Conservation (phyloP, 805 yeast species). For the Priceomyces haplophilus region DNA sequence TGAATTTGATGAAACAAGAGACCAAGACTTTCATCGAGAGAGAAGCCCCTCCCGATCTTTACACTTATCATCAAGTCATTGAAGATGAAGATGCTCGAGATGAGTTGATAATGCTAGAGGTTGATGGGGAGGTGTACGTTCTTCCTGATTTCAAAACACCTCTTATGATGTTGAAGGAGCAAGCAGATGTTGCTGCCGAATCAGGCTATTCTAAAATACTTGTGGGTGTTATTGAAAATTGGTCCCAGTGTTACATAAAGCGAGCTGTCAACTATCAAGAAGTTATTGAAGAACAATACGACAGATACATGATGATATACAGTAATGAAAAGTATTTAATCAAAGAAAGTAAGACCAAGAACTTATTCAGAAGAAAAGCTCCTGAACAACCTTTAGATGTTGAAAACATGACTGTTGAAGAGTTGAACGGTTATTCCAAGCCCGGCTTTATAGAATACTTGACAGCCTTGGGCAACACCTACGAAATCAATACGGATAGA, state of each 20-base stretch:
- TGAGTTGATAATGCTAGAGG: slow-evolving; percentile 28
- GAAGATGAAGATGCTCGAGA: slow-evolving; percentile 39
- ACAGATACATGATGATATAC: slow-evolving; percentile 40
- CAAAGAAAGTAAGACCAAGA: slow-evolving; percentile 44
- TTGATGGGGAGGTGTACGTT: slow-evolving; percentile 50
- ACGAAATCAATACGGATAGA: slow-evolving; percentile 68
- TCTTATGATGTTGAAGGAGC: slow-evolving; percentile 82
- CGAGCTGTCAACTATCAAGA: slow-evolving; percentile 64
- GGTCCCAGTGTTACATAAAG: slow-evolving; percentile 55
- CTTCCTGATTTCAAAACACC: slow-evolving; percentile 77
- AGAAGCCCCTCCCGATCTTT: slow-evolving; percentile 68
- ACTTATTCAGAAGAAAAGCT: slow-evolving; percentile 26
- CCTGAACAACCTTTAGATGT: slow-evolving; percentile 23
- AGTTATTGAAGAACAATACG: slow-evolving; percentile 46
- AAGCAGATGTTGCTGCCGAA: slow-evolving; percentile 82
- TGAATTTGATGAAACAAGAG: slow-evolving; percentile 64
- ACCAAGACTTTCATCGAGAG: slow-evolving; percentile 61
- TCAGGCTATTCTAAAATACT: slow-evolving; percentile 78
- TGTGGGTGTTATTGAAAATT: slow-evolving; percentile 72
- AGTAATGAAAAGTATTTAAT: slow-evolving; percentile 36
- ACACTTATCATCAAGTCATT: slow-evolving; percentile 49
- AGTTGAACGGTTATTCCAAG: slow-evolving; percentile 35
- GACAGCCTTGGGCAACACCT: slow-evolving; percentile 82
- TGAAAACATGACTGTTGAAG: slow-evolving; percentile 40
- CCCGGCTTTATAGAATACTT: slow-evolving; percentile 80